A percentile compares a stretch with the other conserved stretches of the same genome.
These are phyloP conservation scores for Kwoniella heveanensis DNA, from an alignment of 768 basidiomycete species.

Conservation along the genomic window DNA sequence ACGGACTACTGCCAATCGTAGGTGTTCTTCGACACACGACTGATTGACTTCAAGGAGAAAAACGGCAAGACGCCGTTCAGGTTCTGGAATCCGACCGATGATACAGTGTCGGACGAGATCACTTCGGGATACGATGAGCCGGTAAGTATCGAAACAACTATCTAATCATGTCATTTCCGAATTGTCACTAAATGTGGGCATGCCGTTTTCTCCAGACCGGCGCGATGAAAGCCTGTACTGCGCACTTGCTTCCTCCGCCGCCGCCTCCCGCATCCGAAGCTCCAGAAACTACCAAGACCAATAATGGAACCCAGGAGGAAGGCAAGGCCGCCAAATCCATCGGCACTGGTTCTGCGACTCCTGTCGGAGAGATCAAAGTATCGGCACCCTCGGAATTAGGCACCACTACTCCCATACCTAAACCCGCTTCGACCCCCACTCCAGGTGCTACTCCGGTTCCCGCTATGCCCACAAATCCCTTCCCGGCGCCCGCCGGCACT, in stretches of 20 bases:
- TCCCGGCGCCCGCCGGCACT: too few species aligned
- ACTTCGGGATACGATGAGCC: conserved; percentile 59
- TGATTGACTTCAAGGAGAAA: conserved; percentile 86
- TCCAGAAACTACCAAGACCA: not conserved
- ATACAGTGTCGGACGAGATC: conserved; percentile 42
- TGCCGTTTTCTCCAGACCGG: conserved; percentile 23
- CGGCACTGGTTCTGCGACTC: not conserved
- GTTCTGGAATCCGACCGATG: conserved; percentile 27
- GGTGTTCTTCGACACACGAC: conserved; percentile 75
- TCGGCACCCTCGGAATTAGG: not conserved
- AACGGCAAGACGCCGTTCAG: conserved; percentile 49
- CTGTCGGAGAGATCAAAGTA: conserved; percentile 5
- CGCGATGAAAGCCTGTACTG: conserved; percentile 38
- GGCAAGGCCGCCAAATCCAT: not conserved
- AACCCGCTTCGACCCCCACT: not conserved
- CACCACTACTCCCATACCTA: not conserved
- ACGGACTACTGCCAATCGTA: not conserved
- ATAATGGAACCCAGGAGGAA: not conserved
- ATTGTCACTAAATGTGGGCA: too few species aligned
- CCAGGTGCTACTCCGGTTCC: not conserved
- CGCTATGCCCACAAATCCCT: not conserved
- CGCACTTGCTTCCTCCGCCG: conserved; percentile 31
- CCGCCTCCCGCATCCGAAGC: conserved; percentile 18
- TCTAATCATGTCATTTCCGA: not conserved
- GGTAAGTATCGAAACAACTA: conserved; percentile 57